Base-by-base conservation (phyloP, 2,329 filamentous ascomycete species). In the Fusarium pseudograminearum region DNA sequence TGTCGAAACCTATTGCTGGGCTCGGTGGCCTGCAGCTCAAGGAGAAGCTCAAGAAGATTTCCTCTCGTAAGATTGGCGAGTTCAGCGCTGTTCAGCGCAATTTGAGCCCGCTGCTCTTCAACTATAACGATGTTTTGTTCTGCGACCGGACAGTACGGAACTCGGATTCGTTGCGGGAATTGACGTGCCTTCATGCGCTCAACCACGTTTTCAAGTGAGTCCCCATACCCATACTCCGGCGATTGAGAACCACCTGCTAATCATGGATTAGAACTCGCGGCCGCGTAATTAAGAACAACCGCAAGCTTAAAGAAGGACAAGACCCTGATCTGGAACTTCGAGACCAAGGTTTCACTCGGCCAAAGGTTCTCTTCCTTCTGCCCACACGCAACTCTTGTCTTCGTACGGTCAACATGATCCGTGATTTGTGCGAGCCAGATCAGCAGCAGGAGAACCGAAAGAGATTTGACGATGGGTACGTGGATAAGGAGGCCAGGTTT, bases 381-480 rank as follows among this genome's bases (percentile, higher is more conserved):
- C 95, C 96, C 5, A 98, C 96, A 1, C 89, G 94, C 57, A 90
- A 98, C 76, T 91, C 94, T 1, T 97, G 93, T 71, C 91, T 92
- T 30, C 89, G 90, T 51, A 90, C 92, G 72, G 85, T 97, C 38
- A 89, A 97, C 50, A 88, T 87, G 41, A 93, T 99, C 45, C 90
- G 91, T 42, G 85, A 88, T 7, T 81, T 97, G 26, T 93, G 90
- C 79, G 86, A 91, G 64, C 92, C 93, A 1, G 94, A 98, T 60
- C 94, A 98, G 75, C 94, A 98, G 75, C 93, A 97, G 78, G 96
- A 98, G 79, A 97, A 98, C 81, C 91, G 92, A 73, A 96, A 97
- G 78, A 89, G 96, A 1, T 98, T 99, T 75, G 86, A 95, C 38
- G 94, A 98, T 58, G 88, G 88, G 3, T 99, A 94, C 79, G 85